Conservation (phyloP, 1,139 yeast species). For the Nadsonia starkeyi-henricii region DNA sequence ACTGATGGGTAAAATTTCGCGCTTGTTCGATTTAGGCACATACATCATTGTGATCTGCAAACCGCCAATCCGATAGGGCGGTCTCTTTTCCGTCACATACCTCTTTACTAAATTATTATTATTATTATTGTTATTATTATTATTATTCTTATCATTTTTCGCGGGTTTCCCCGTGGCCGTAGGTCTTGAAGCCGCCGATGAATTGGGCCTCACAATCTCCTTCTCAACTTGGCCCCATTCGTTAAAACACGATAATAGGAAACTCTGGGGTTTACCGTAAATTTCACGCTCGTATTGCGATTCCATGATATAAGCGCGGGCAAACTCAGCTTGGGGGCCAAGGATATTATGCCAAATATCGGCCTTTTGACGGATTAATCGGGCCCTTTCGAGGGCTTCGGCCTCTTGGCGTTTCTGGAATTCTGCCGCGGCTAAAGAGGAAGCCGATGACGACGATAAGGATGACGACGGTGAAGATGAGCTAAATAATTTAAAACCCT, state of each 20-base stretch:
- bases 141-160: not conserved
- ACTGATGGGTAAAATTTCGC: conserved; percentile 39
- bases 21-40: conserved; percentile 36
- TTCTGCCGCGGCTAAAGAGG: conserved; percentile 1
- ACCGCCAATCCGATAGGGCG: conserved; percentile 51
- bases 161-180: not conserved
- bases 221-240: conserved; percentile 45
- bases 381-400: not conserved
- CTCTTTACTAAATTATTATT: conserved; percentile 2
- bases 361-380: not conserved
- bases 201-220: not conserved
- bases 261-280: conserved; percentile 39
- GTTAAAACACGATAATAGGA: conserved; percentile 52
- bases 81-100: conserved; percentile 1
- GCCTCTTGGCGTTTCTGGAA: not conserved
- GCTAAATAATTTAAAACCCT: conserved; percentile 9
- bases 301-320: conserved; percentile 57
- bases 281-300: conserved; percentile 45
- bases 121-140: not conserved
- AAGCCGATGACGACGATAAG: not conserved
- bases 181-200: not conserved
- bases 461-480: not conserved
- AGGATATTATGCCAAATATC: conserved; percentile 30
- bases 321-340: conserved; percentile 66
- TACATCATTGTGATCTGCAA: conserved; percentile 63